Evolutionary conservation across 176 grass and related monocot genomes (phyloP).

Genomic region (Juncus effusus): DNA sequence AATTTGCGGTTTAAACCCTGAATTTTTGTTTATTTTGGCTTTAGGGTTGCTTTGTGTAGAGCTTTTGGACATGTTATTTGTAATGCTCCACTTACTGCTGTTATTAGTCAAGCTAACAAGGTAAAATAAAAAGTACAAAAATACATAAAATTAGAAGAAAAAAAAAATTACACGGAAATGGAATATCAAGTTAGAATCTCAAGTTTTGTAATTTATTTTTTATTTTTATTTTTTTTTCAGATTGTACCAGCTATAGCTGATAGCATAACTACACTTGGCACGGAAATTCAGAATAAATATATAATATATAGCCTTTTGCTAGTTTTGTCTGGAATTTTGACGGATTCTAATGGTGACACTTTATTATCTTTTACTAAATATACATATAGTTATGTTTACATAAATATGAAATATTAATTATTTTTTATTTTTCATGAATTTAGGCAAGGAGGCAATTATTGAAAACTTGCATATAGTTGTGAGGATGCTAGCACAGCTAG

Average conservation of each 20-base stretch:
- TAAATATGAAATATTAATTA: no score
- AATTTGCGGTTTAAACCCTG: slow-evolving; percentile 6
- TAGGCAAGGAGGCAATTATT: slow-evolving; percentile 67
- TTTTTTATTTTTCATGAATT: slow-evolving; percentile 16
- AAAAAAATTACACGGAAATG: not conserved
- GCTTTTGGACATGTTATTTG: slow-evolving; percentile 88
- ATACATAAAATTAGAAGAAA: slow-evolving; percentile 2
- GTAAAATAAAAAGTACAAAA: slow-evolving; percentile 24
- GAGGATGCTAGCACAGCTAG: slow-evolving; percentile 44
- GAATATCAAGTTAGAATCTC: not conserved
- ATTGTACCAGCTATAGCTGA: slow-evolving; percentile 63
- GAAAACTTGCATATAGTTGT: slow-evolving; percentile 74
- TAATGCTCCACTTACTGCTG: slow-evolving; percentile 75
- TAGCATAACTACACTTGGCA: slow-evolving; percentile 56
- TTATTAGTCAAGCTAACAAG: slow-evolving; percentile 72
- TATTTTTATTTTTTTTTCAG: slow-evolving; percentile 36
- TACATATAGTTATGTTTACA: no score
- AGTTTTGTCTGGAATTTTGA: slow-evolving; percentile 83
- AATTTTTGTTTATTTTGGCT: slow-evolving; percentile 16
- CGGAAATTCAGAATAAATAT: slow-evolving; percentile 61
- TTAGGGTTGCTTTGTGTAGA: slow-evolving; percentile 59
- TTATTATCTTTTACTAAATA: slow-evolving; percentile 2
- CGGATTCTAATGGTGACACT: slow-evolving; percentile 80
- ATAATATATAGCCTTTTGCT: slow-evolving; percentile 71
- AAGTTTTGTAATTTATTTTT: slow-evolving; percentile 26